A percentile compares a stretch with the other conserved stretches of the same genome.
These are phyloP conservation scores for Furcasterigmium sp. DNA, from an alignment of 2,329 filamentous ascomycete genomes.

Conservation along the genomic window DNA sequence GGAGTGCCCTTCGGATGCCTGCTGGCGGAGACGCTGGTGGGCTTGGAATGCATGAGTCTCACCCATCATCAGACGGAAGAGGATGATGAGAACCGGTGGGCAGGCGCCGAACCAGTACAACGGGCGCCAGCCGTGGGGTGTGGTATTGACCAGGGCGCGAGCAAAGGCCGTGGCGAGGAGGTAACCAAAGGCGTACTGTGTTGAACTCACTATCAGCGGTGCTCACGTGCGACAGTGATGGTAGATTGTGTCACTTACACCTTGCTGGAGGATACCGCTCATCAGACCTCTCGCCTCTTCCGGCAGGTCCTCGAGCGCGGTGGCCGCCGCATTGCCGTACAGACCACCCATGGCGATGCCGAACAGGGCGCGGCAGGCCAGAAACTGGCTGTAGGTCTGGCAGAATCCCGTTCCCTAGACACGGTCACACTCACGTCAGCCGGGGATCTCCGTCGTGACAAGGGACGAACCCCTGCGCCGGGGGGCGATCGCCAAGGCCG, in stretches of 20 bases:
- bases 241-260: slow-evolving; percentile 28
- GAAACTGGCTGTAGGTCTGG: slow-evolving; percentile 62
- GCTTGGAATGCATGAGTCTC: slow-evolving; percentile 72
- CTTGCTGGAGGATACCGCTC: slow-evolving; percentile 72
- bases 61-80: slow-evolving; percentile 70
- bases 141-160: slow-evolving; percentile 68
- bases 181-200: slow-evolving; percentile 58
- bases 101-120: slow-evolving; percentile 86
- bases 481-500: slow-evolving; percentile 8
- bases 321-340: slow-evolving; percentile 74
- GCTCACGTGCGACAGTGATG: too few relatives aligned
- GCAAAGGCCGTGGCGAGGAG: slow-evolving; percentile 54
- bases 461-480: background rate
- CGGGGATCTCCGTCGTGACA: slow-evolving; percentile 1
- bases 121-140: slow-evolving; percentile 74
- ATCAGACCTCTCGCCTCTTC: slow-evolving; percentile 65
- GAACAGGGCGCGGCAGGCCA: slow-evolving; percentile 70
- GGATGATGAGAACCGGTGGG: slow-evolving; percentile 74
- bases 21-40: slow-evolving; percentile 57
- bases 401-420: slow-evolving; percentile 60
- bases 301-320: slow-evolving; percentile 71
- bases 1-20: slow-evolving; percentile 16
- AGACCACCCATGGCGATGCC: slow-evolving; percentile 79
- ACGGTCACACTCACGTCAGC: slow-evolving; percentile 5
- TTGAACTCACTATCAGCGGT: too few relatives aligned